These are phyloP conservation scores for Amphichorda felina DNA, from an alignment of 2,329 filamentous ascomycete genomes.

Conservation along the genomic window DNA sequence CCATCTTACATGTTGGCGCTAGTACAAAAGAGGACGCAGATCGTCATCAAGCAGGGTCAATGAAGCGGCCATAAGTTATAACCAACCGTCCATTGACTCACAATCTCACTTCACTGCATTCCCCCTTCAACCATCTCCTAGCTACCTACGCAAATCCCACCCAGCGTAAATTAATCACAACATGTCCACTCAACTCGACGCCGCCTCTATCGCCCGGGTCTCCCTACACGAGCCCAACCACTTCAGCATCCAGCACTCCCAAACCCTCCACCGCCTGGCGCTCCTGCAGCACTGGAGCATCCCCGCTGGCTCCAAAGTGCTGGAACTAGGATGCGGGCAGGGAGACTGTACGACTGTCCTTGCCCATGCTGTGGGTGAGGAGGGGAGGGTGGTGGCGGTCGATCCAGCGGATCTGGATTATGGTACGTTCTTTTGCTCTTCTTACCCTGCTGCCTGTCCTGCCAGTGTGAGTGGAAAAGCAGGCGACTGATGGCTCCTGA, in stretches of 20 bases:
- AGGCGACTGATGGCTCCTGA: not conserved
- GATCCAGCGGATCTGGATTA: constrained; percentile 40
- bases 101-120: too few species aligned
- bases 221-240: not conserved
- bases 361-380: constrained; percentile 30
- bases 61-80: too few species aligned
- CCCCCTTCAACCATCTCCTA: too few species aligned
- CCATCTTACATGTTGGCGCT: too few species aligned
- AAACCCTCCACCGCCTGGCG: not conserved
- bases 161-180: too few species aligned
- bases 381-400: constrained; percentile 34
- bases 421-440: constrained; percentile 12
- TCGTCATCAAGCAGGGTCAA: too few species aligned
- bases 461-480: not conserved
- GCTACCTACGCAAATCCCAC: too few species aligned
- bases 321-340: constrained; percentile 50
- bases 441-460: not conserved
- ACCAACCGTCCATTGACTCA: too few species aligned
- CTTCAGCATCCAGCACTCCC: not conserved
- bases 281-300: constrained; percentile 1
- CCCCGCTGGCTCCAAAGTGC: constrained; percentile 13
- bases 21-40: too few species aligned
- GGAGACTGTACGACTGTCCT: constrained; percentile 43
- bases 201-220: not conserved
- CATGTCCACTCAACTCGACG: not conserved